phyloP scores from a whole-genome alignment of 2,329 filamentous ascomycete genomes.

The Colletotrichum sp. region DNA sequence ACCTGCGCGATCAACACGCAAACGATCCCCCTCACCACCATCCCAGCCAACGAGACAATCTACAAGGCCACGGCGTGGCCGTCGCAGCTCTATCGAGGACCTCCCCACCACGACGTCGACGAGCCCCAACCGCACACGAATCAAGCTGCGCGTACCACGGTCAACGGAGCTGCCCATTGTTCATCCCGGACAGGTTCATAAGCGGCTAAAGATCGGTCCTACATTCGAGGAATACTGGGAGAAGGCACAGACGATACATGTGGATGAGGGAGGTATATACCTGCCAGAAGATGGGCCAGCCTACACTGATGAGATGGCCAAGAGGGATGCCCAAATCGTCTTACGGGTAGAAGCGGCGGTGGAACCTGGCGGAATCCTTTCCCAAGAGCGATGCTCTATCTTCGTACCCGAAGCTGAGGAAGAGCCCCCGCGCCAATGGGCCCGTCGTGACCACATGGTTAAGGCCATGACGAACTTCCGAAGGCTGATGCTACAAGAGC shows the following conservation, averaged over 20 bases:
- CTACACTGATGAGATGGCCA: conserved; percentile 66
- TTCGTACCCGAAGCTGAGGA: conserved; percentile 76
- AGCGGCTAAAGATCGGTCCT: conserved; percentile 56
- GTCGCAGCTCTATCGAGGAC: conserved; percentile 39
- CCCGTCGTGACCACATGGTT: conserved; percentile 85
- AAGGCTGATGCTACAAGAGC: conserved; percentile 79
- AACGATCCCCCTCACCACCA: conserved; percentile 46
- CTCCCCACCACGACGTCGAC: conserved; percentile 20
- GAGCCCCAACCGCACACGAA: conserved; percentile 41
- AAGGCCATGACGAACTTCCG: conserved; percentile 82
- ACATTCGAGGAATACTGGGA: conserved; percentile 65
- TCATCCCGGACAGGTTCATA: conserved; percentile 62
- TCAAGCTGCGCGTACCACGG: conserved; percentile 52
- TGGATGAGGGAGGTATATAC: conserved; percentile 64
- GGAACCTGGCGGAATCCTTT: conserved; percentile 77
- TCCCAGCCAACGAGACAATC: conserved; percentile 43
- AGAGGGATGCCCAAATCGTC: conserved; percentile 73
- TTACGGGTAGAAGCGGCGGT: conserved; percentile 74
- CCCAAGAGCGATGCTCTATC: conserved; percentile 70
- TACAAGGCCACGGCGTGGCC: conserved; percentile 46
- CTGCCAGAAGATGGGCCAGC: conserved; percentile 59
- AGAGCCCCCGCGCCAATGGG: conserved; percentile 80
- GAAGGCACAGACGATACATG: conserved; percentile 53
- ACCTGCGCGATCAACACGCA: conserved; percentile 38
- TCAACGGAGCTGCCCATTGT: conserved; percentile 60